phyloP scores from a whole-genome alignment of 148 eudicot species.

The Chenopodium quinoa region DNA sequence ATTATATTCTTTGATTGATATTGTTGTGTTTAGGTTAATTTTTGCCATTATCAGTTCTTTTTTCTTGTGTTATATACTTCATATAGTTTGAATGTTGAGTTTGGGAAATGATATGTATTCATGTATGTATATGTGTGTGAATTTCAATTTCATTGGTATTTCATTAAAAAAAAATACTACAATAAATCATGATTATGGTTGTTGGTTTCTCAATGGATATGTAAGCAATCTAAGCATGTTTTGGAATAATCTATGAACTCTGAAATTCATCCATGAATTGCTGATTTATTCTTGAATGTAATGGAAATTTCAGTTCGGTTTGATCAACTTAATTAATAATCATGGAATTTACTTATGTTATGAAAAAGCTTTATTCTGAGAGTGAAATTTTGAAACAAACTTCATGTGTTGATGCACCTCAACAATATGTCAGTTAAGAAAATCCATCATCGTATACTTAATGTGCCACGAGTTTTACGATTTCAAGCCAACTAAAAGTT shows the following conservation, averaged over 20 bases:
- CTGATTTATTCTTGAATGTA: background rate
- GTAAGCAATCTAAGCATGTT: background rate
- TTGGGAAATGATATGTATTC: background rate
- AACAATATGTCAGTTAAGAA: too few species aligned
- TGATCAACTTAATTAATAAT: too few species aligned
- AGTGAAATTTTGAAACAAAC: too few species aligned
- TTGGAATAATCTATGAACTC: background rate
- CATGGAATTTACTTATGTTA: too few species aligned
- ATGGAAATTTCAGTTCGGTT: background rate
- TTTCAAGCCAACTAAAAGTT: too few species aligned
- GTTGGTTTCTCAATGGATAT: background rate
- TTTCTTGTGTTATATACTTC: constrained; percentile 10
- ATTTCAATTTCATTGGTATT: background rate
- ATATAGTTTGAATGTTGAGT: constrained; percentile 7
- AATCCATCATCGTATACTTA: too few species aligned
- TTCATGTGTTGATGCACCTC: too few species aligned
- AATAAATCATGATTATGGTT: background rate
- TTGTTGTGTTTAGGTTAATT: constrained; percentile 13
- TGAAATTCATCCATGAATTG: background rate
- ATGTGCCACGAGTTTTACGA: too few species aligned
- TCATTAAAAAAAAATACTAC: background rate
- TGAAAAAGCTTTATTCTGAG: too few species aligned
- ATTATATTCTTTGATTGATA: constrained; percentile 8
- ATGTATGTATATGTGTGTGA: constrained; percentile 16
- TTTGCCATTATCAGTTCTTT: constrained; percentile 11